These are phyloP conservation scores for Acer yangbiense DNA, from an alignment of 345 rosid genomes.

Conservation along the genomic window DNA sequence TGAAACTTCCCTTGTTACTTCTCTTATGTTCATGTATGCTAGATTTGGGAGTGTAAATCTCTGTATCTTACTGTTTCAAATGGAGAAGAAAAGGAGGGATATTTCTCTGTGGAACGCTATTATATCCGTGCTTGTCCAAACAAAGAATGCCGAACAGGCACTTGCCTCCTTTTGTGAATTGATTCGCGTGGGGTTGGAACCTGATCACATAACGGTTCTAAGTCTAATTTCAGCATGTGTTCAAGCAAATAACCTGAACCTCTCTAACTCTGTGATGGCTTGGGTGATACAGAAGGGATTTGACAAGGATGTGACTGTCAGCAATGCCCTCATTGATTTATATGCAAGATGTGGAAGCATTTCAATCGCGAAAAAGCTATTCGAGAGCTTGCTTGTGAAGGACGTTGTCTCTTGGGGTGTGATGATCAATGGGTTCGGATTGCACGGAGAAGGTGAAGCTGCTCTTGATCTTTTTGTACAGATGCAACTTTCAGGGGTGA, in stretches of 20 bases:
- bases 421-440: slow-evolving; percentile 46
- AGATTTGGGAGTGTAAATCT: slow-evolving; percentile 31
- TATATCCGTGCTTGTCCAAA: slow-evolving; percentile 37
- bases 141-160: slow-evolving; percentile 32
- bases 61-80: slow-evolving; percentile 32
- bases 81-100: slow-evolving; percentile 20
- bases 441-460: slow-evolving; percentile 40
- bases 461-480: slow-evolving; percentile 37
- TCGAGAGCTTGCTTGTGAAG: slow-evolving; percentile 32
- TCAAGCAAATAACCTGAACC: slow-evolving; percentile 27
- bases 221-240: slow-evolving; percentile 43
- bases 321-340: slow-evolving; percentile 48
- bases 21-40: slow-evolving; percentile 39
- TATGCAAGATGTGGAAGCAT: slow-evolving; percentile 47
- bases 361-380: slow-evolving; percentile 32
- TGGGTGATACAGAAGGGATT: slow-evolving; percentile 37
- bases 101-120: slow-evolving; percentile 49
- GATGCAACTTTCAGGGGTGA: slow-evolving; percentile 36
- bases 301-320: slow-evolving; percentile 32
- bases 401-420: slow-evolving; percentile 45
- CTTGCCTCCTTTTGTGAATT: slow-evolving; percentile 34
- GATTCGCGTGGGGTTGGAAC: slow-evolving; percentile 37
- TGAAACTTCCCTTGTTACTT: slow-evolving; percentile 33
- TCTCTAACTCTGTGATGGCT: slow-evolving; percentile 35
- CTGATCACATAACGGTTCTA: slow-evolving; percentile 43